Evolutionary conservation across 805 yeast genomes (phyloP), one percentile per base, ranked within the genome.

Genomic region (Spathaspora arborariae): DNA sequence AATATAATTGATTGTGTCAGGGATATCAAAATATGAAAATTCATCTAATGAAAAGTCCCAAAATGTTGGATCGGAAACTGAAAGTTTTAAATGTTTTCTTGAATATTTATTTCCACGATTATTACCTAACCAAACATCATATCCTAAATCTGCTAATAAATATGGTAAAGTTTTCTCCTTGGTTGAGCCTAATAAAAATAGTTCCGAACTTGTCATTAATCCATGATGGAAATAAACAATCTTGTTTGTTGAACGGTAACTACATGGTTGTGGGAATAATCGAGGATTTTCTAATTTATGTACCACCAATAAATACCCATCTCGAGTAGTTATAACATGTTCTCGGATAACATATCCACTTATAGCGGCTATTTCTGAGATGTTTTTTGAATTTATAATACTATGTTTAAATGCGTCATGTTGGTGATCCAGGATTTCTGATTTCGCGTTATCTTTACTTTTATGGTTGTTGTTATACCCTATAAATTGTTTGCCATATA

Each of bases 161-260:
- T 47, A 57, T 1, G 63, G 63, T 21, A 64, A 51, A 42, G 52
- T 59, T 45, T 57, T 58, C 21, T 61, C 49, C 39, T 56, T 54
- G 10, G 45, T 44, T 1, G 55, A 42, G 1, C 68, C 68, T 33
- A 61, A 45, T 6, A 64, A 53, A 44, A 62, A 64, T 13, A 87
- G 73, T 45, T 64, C 68, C 2, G 67, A 62, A 50, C 60, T 59
- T 13, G 68, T 64, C 36, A 62, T 46, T 18, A 64, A 50, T 1
- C 68, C 68, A 46, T 64, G 68, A 45, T 64, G 68, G 45, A 64
- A 63, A 50, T 63, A 64, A n/a, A 54, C 67, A 6, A 64, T 50
- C 35, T 51, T 51, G 13, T 39, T 38, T 22, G 21, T 22, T 16
- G 10, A 10, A 9, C 11, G 10, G 6, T 27, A 20, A 27, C 11